Conservation (phyloP, 2,329 filamentous ascomycete species). For the Lecanicillium sp. region DNA sequence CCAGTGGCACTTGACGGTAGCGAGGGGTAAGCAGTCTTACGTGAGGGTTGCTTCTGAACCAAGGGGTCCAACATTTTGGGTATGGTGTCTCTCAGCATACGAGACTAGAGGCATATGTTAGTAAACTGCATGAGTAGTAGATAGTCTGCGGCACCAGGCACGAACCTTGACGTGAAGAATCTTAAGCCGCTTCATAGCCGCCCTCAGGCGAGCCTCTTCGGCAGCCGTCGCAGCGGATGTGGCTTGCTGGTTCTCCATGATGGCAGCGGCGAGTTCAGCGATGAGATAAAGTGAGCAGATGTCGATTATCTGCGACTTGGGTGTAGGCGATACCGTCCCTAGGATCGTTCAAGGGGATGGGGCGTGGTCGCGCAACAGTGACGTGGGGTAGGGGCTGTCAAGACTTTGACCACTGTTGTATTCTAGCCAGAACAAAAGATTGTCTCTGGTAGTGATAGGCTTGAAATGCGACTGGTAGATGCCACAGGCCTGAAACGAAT, state of each 20-base stretch:
- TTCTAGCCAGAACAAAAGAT: no score
- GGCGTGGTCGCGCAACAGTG: no score
- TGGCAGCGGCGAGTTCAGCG: background rate
- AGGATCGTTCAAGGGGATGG: no score
- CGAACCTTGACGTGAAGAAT: constrained; percentile 47
- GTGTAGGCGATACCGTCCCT: no score
- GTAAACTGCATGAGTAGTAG: constrained; percentile 10
- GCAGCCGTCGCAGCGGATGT: constrained; percentile 14
- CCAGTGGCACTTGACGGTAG: no score
- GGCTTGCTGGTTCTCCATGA: constrained; percentile 13
- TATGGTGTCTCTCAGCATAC: constrained; percentile 27
- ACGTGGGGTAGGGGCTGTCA: no score
- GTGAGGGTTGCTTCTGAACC: constrained; percentile 38
- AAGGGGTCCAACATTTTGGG: constrained; percentile 38
- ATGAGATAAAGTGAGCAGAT: no score
- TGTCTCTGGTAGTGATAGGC: no score
- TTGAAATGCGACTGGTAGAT: no score
- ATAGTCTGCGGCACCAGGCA: constrained; percentile 8
- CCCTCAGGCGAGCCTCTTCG: constrained; percentile 41
- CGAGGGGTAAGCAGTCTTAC: constrained; percentile 35
- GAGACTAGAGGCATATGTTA: constrained; percentile 18
- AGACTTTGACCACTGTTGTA: no score
- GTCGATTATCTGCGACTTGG: no score
- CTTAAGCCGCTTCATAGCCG: constrained; percentile 42
- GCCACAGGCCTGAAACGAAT: no score